phyloP scores from a whole-genome alignment of 2,329 filamentous ascomycete genomes.

The Fusarium sterilihyphosum region DNA sequence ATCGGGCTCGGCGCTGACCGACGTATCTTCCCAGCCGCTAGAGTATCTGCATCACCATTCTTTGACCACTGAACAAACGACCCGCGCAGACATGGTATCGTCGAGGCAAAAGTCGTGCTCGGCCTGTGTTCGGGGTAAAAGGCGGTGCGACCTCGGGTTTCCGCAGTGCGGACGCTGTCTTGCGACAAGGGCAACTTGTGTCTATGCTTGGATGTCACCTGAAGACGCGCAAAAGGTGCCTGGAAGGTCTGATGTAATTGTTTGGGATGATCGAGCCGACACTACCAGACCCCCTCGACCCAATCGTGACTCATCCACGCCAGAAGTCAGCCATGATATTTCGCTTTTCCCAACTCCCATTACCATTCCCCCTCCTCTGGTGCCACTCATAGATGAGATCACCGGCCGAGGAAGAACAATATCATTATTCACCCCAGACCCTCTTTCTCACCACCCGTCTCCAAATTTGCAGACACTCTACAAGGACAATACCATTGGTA shows the following conservation, averaged over 20 bases:
- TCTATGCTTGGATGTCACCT: background rate
- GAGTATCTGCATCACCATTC: background rate
- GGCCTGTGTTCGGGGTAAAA: background rate
- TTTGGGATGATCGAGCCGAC: background rate
- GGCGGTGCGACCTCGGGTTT: background rate
- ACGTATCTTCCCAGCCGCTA: accelerated
- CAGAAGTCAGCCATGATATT: background rate
- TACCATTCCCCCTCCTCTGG: background rate
- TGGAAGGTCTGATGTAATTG: no score
- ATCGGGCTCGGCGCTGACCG: background rate
- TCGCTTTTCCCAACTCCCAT: background rate
- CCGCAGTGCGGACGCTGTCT: background rate
- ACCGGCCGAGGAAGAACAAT: background rate
- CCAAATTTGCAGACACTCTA: no score
- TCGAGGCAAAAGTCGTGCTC: background rate
- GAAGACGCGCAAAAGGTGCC: background rate
- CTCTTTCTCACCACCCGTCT: accelerated
- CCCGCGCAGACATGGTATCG: background rate
- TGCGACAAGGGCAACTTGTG: background rate
- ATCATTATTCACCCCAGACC: background rate
- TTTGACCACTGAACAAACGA: accelerated
- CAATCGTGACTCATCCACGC: accelerated
- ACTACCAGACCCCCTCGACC: accelerated
- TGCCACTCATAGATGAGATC: background rate
- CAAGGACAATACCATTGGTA: accelerated